These are phyloP conservation scores for Musa beccarii DNA, from an alignment of 176 grass and related monocot species.

Conservation along the genomic window DNA sequence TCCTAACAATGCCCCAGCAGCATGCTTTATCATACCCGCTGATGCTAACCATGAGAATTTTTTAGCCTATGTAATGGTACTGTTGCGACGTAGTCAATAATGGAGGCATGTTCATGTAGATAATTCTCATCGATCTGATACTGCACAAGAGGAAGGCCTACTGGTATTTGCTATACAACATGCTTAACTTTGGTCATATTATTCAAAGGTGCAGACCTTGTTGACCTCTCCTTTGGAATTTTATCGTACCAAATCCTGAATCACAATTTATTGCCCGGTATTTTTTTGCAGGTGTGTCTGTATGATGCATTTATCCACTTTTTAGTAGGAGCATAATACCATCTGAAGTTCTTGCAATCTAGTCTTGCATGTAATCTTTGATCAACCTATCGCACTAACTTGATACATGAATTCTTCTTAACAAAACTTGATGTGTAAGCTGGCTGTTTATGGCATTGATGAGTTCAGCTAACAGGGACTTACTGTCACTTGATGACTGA, in stretches of 20 bases:
- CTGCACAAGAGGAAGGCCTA: conserved; percentile 85
- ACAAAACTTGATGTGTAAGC: too few species aligned
- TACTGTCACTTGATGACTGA: too few species aligned
- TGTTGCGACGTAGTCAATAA: not conserved
- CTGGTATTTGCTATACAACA: conserved; percentile 74
- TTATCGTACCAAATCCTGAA: not conserved
- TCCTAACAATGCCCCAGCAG: not conserved
- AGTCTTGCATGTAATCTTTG: too few species aligned
- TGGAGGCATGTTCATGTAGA: conserved; percentile 24
- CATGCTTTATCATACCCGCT: not conserved
- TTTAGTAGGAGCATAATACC: too few species aligned
- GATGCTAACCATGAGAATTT: not conserved
- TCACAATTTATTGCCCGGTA: not conserved
- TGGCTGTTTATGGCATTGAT: too few species aligned
- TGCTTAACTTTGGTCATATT: conserved; percentile 44
- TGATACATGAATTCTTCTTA: too few species aligned
- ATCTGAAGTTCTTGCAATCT: too few species aligned
- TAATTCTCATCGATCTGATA: conserved; percentile 93
- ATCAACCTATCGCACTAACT: too few species aligned
- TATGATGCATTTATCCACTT: not conserved
- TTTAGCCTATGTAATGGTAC: not conserved
- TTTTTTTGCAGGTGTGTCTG: not conserved
- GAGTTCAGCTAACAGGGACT: too few species aligned
- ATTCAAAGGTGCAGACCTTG: conserved; percentile 37
- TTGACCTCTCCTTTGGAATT: not conserved